These are phyloP conservation scores for Podila verticillata DNA, from an alignment of 192 early-diverging fungal genomes.

Conservation along the genomic window DNA sequence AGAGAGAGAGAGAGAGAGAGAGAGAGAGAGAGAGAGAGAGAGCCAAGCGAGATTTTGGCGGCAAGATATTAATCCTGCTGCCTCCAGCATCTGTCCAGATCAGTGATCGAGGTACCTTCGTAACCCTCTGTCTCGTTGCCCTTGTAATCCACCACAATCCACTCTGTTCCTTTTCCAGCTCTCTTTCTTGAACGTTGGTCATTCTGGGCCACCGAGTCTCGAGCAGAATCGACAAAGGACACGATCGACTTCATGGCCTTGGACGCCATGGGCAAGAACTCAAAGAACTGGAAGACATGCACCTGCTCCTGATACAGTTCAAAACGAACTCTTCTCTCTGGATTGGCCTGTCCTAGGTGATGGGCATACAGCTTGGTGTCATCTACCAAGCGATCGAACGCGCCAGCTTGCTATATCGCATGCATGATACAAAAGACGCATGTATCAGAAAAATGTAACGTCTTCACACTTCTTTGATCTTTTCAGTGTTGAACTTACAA, in stretches of 20 bases:
- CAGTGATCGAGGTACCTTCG: conserved; percentile 1
- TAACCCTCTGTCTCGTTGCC: conserved; percentile 22
- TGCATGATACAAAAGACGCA: neutral
- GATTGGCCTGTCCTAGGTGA: conserved; percentile 28
- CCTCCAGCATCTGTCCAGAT: conserved; percentile 18
- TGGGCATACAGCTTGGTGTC: conserved; percentile 38
- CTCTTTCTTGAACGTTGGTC: neutral
- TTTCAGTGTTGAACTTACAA: neutral
- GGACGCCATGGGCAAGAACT: conserved; percentile 31
- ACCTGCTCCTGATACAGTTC: conserved; percentile 42
- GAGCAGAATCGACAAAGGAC: conserved; percentile 11
- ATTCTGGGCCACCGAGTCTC: neutral
- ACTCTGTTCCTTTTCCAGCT: conserved; percentile 9
- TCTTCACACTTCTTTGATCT: too few species aligned
- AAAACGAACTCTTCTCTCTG: conserved; percentile 6
- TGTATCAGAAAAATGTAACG: neutral
- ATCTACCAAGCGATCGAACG: conserved; percentile 38
- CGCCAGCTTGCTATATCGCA: conserved; percentile 46
- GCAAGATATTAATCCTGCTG: neutral
- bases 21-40: too few species aligned
- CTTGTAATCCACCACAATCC: conserved; percentile 22
- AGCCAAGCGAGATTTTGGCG: neutral
- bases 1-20: too few species aligned
- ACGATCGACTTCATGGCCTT: conserved; percentile 18
- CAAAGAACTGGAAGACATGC: conserved; percentile 42